A percentile compares a stretch with the other conserved stretches of the same genome.
Evolutionary conservation across 2,329 filamentous ascomycete species (phyloP).

Genomic region (Sporothrix pseudoabietina): DNA sequence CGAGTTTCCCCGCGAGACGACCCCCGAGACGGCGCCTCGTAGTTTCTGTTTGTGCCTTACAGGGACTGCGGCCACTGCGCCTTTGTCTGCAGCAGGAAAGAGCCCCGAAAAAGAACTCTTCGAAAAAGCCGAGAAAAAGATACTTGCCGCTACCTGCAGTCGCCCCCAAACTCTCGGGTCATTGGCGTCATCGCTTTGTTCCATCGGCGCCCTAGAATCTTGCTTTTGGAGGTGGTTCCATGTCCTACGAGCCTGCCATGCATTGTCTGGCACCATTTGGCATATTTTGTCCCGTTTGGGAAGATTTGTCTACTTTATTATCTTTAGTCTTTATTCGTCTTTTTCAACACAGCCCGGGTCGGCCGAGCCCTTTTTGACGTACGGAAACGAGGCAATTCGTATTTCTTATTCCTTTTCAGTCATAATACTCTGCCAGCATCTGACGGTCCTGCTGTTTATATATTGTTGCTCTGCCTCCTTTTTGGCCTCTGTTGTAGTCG

Average conservation of each 20-base stretch:
- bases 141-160: conserved; percentile 20
- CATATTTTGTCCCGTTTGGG: conserved; percentile 7
- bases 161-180: conserved; percentile 17
- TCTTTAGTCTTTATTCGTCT: not conserved
- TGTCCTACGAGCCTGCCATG: not conserved
- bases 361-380: conserved; percentile 4
- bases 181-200: conserved; percentile 26
- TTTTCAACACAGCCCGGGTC: conserved; percentile 7
- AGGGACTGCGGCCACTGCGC: not conserved
- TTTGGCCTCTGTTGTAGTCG: not conserved
- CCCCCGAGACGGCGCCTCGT: not conserved
- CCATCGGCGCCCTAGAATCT: not conserved
- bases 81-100: conserved; percentile 17
- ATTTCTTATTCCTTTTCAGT: not conserved
- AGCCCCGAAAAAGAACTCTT: not conserved
- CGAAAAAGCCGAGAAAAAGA: not conserved
- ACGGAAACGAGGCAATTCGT: not conserved
- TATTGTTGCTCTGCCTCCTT: not conserved
- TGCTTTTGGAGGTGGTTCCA: not conserved
- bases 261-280: not conserved
- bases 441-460: conserved; percentile 15
- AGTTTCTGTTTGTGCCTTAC: not conserved
- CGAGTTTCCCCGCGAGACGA: conserved; percentile 10
- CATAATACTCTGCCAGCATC: not conserved
- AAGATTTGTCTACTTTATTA: conserved; percentile 2